Evolutionary conservation across 805 yeast genomes (phyloP).

Genomic region (Ogataea naganishii): DNA sequence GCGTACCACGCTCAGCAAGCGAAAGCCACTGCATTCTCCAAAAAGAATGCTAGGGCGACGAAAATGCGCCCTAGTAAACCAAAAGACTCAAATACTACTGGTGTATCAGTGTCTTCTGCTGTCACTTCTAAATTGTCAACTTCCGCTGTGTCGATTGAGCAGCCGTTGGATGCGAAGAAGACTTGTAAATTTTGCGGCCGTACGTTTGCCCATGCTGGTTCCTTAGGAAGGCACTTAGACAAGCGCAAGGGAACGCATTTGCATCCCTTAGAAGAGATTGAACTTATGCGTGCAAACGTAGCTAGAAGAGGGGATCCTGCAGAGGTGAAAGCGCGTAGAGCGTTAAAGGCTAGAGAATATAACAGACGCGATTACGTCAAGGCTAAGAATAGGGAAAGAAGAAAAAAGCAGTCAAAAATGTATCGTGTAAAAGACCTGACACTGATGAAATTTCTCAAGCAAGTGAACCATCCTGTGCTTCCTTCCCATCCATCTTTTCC

Average conservation of each 20-base stretch:
- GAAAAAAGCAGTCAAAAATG: conserved; percentile 34
- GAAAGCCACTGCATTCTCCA: conserved; percentile 2
- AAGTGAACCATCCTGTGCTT: conserved; percentile 28
- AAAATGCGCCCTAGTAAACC: neutral
- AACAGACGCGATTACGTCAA: conserved; percentile 39
- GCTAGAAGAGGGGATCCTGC: conserved; percentile 42
- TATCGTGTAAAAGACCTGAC: conserved; percentile 30
- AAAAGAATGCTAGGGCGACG: conserved; percentile 8
- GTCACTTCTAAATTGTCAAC: neutral
- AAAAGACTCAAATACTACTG: too few relatives aligned
- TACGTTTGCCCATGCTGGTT: conserved; percentile 48
- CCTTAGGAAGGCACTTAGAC: conserved; percentile 54
- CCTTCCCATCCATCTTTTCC: conserved; percentile 41
- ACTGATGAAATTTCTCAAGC: conserved; percentile 25
- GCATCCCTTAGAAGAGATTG: conserved; percentile 44
- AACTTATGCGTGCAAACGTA: conserved; percentile 36
- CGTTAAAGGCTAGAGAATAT: conserved; percentile 31
- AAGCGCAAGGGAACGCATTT: conserved; percentile 40
- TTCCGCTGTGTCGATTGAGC: neutral
- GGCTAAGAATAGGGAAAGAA: conserved; percentile 34
- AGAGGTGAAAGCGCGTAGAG: conserved; percentile 30
- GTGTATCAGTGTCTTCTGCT: too few relatives aligned
- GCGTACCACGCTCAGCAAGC: neutral
- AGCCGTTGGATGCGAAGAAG: conserved; percentile 16
- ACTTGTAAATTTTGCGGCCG: conserved; percentile 45